These are phyloP conservation scores for Kuraishia piskuri DNA, from an alignment of 805 yeast genomes.

Conservation along the genomic window DNA sequence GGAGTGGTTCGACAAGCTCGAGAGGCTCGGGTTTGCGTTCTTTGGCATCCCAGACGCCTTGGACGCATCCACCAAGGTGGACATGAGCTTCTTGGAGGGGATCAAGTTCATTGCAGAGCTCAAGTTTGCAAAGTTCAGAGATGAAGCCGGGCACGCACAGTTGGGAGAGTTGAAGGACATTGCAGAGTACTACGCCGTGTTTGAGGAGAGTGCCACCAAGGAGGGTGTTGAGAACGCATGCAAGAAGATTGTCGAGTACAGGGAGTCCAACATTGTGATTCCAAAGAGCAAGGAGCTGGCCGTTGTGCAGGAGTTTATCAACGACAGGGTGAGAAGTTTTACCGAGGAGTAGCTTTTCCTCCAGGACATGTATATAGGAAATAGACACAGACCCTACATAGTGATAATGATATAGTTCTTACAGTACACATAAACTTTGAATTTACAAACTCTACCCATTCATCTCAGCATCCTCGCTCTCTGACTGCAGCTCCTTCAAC, in stretches of 20 bases:
- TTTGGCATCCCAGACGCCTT: constrained; percentile 76
- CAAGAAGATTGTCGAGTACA: constrained; percentile 24
- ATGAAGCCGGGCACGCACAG: constrained; percentile 27
- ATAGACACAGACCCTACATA: too few species aligned
- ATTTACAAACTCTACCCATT: too few species aligned
- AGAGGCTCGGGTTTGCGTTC: constrained; percentile 72
- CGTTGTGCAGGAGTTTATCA: constrained; percentile 25
- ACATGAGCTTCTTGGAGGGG: constrained; percentile 56
- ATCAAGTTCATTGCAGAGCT: constrained; percentile 60
- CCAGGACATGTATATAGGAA: not conserved
- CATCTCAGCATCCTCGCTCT: too few species aligned
- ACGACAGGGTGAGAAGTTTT: constrained; percentile 16
- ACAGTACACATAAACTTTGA: too few species aligned
- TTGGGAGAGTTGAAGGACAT: constrained; percentile 32
- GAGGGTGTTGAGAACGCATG: constrained; percentile 26
- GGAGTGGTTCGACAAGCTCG: constrained; percentile 59
- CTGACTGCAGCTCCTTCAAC: not conserved
- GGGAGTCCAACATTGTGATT: constrained; percentile 20
- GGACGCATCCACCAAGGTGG: constrained; percentile 49
- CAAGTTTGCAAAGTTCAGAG: constrained; percentile 36
- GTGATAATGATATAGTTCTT: too few species aligned
- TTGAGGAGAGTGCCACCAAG: constrained; percentile 26
- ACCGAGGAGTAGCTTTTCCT: not conserved
- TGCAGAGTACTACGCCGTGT: constrained; percentile 25
- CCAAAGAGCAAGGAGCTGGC: constrained; percentile 26